These are phyloP conservation scores for Cutaneotrichosporon curvatum DNA, from an alignment of 1,284 basidiomycete genomes.

Conservation along the genomic window DNA sequence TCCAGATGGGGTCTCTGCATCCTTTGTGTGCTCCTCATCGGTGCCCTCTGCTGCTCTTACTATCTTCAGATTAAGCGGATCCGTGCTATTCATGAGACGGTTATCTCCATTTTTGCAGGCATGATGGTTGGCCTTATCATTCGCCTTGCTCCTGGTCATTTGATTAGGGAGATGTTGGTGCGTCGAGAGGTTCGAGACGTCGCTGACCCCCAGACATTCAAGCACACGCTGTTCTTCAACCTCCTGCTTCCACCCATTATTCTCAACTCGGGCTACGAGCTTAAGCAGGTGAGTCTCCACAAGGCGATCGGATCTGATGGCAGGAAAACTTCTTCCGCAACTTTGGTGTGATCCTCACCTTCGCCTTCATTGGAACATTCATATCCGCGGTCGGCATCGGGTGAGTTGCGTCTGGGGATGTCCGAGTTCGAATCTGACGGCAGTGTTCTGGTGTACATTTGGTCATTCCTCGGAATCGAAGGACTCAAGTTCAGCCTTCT, in stretches of 20 bases:
- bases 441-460: conserved; percentile 85
- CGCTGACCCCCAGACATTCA: conserved; percentile 63
- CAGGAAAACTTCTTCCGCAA: conserved; percentile 97
- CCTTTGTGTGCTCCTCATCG: conserved; percentile 85
- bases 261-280: conserved; percentile 92
- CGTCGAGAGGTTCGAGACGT: too few species aligned
- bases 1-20: conserved; percentile 77
- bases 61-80: conserved; percentile 96
- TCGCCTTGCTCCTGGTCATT: conserved; percentile 79
- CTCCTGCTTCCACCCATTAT: conserved; percentile 96
- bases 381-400: conserved; percentile 94
- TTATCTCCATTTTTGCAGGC: conserved; percentile 88
- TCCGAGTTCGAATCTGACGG: background rate
- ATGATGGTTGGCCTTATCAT: conserved; percentile 93
- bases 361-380: conserved; percentile 94
- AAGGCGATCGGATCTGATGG: conserved; percentile 1
- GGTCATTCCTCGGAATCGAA: conserved; percentile 84
- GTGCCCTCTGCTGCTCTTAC: conserved; percentile 93
- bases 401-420: conserved; percentile 48
- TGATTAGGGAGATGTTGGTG: conserved; percentile 96
- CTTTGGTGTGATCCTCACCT: conserved; percentile 92
- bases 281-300: conserved; percentile 66
- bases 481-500: conserved; percentile 66
- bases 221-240: conserved; percentile 97
- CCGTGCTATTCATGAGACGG: conserved; percentile 90